Base-by-base conservation (phyloP, 208 protist species). In the Wallacemonas sp. region DNA sequence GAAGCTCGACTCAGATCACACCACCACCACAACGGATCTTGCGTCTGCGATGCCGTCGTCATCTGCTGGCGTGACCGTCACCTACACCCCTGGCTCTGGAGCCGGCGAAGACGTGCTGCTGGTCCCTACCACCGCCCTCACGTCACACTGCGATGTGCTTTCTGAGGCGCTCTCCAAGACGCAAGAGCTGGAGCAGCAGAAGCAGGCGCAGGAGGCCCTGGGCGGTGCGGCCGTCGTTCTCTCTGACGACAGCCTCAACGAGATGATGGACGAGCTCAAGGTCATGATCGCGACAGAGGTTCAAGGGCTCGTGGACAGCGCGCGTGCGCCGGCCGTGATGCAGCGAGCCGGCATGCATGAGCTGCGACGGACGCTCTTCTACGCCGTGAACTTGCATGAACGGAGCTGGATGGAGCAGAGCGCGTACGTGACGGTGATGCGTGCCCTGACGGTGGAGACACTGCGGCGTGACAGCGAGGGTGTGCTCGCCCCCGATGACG, bases 321-420 rank as follows among this genome's bases (percentile, higher is more conserved):
- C 90, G 72, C 73, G 79, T 48, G 70, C 55, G 24, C 64, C 79
- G 34, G 64, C 76, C n/a, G 61, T 93, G 63, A 56, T 93, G 60
- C 90, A 92, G 69, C 67, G 79, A 48, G 90, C 90, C 9, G 87
- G 87, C 41, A 95, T 95, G 90, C 90, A 95, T 63, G 90, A 96
- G 72, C 61, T 96, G 44, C 80, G 90, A 0, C 85, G 90, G 16
- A 90, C 86, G 21, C 81, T 96, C 36, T 94, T 90, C 77, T 94
- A 96, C 69, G 76, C 86, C 55, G 90, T 85, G 8, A 81, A 80
- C 32, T 68, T 96, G 30, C 87, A 87, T 57, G 62, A 80, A 26
- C 72, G 79, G 1, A 48, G 78, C n/a, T 96, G 90, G 88, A 70
- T 96, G 4, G 81, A 87, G 44, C 48, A 70, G 24, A 41, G 49